A percentile compares a stretch with the other conserved stretches of the same genome.
These are phyloP conservation scores for Rutstroemia sp. DNA, from an alignment of 2,329 filamentous ascomycete species.

Conservation along the genomic window DNA sequence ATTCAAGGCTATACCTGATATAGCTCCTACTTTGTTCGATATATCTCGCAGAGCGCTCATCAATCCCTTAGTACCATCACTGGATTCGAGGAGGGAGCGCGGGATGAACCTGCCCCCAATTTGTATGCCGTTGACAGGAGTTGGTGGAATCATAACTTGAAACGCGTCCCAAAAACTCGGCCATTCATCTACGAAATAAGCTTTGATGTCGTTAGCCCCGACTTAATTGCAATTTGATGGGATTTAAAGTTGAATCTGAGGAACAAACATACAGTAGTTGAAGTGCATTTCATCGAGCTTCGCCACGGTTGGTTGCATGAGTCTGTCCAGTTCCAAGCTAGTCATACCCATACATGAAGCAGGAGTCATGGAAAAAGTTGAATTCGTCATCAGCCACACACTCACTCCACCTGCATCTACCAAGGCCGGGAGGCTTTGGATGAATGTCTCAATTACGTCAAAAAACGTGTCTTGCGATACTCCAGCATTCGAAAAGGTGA, in stretches of 20 bases:
- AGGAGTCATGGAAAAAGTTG: background rate
- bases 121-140: constrained; percentile 20
- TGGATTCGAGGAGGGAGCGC: constrained; percentile 25
- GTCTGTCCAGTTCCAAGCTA: background rate
- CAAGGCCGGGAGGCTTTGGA: constrained; percentile 37
- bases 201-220: background rate
- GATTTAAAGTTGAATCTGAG: too few relatives aligned
- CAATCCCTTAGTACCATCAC: background rate
- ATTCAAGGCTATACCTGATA: constrained; percentile 27
- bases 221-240: background rate
- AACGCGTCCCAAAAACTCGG: background rate
- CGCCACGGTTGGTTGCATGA: background rate
- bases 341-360: background rate
- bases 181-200: background rate
- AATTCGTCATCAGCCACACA: background rate
- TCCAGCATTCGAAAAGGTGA: constrained; percentile 34
- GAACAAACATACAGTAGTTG: background rate
- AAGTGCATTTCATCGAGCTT: background rate
- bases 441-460: constrained; percentile 39
- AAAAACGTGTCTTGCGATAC: constrained; percentile 39
- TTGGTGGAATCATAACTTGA: background rate
- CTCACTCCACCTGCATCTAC: constrained; percentile 38
- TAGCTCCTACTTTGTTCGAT: background rate
- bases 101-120: constrained; percentile 37
- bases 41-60: background rate